Conservation (phyloP, 2,329 filamentous ascomycete species). For the Mariannaea elegans region DNA sequence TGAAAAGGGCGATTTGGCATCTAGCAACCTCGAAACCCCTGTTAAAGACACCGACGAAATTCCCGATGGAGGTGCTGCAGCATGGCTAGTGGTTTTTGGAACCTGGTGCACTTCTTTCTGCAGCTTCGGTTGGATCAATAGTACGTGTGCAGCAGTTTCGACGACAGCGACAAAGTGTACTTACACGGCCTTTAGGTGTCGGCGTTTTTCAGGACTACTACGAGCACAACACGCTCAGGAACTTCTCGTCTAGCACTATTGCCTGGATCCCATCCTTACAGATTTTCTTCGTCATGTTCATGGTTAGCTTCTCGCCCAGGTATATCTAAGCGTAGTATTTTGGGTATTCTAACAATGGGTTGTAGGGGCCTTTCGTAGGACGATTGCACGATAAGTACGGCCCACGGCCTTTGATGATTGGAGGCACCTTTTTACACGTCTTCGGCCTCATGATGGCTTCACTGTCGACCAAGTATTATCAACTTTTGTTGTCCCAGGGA, state of each 20-base stretch:
- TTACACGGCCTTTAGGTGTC: constrained; percentile 37
- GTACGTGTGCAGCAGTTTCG: constrained; percentile 41
- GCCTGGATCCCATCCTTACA: constrained; percentile 68
- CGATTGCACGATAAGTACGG: constrained; percentile 70
- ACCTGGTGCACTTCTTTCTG: constrained; percentile 51
- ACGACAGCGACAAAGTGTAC: too few relatives aligned
- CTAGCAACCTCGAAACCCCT: neutral
- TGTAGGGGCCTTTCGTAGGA: constrained; percentile 66
- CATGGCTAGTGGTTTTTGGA: constrained; percentile 50
- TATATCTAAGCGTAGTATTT: neutral
- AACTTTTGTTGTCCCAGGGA: constrained; percentile 51
- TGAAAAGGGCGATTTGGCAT: neutral
- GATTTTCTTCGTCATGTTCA: constrained; percentile 60
- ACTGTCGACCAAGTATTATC: constrained; percentile 52
- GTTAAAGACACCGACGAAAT: neutral
- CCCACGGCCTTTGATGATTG: constrained; percentile 62
- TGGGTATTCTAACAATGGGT: neutral
- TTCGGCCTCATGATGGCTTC: constrained; percentile 72
- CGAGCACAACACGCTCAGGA: constrained; percentile 53
- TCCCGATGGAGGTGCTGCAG: constrained; percentile 39
- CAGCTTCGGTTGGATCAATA: constrained; percentile 53
- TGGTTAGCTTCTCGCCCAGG: constrained; percentile 39
- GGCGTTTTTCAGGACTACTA: constrained; percentile 68
- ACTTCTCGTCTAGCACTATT: constrained; percentile 62
- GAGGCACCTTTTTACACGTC: constrained; percentile 64